Evolutionary conservation across 257 asterid species (phyloP), one percentile per base, ranked within the genome.

Genomic region (Capsicum baccatum): DNA sequence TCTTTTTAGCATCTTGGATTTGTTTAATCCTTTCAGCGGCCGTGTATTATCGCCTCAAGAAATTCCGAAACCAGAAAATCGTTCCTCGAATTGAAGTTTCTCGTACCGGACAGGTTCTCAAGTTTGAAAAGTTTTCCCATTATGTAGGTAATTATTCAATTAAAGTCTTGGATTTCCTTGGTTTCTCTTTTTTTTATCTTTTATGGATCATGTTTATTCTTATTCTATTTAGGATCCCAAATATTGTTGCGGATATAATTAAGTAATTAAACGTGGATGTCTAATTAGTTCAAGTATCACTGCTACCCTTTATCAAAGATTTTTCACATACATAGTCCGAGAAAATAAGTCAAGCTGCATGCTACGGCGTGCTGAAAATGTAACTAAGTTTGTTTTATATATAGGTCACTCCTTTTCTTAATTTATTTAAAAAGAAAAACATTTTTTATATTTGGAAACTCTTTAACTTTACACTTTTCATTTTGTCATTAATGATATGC

Each of bases 41-140:
- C 0, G 80, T 93, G 90, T 98, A 92, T 90, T 92, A 59, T 83
- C 97, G 87, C 26, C 85, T 93, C 83, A 92, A 90, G 90, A 91
- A 86, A 83, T 44, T 83, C 42, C 85, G 90, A 70, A 90, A 92
- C 84, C 91, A 89, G 26, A 89, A 91, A 87, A 92, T 96, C 64
- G 80, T 91, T 5, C 97, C 98, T 0, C 69, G 86, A 26, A 88
- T 92, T 21, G 91, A 87, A 83, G 86, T 93, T 68, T 84, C 98
- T 3, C 92, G 91, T 44, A 85, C 92, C 0, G 97, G 95, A 33
- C 94, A 94, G 88, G 88, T 92, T 71, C n/a, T 92, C 62, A 87
- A 88, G 93, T 85, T 93, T 11, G 99, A 96, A 78, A 92, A 86
- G 73, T 94, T 94, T 90, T 89, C 98, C 47, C 97, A 96, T 80